Evolutionary conservation across 1,284 basidiomycete genomes (phyloP).

Genomic region (Omphalotus olearius): DNA sequence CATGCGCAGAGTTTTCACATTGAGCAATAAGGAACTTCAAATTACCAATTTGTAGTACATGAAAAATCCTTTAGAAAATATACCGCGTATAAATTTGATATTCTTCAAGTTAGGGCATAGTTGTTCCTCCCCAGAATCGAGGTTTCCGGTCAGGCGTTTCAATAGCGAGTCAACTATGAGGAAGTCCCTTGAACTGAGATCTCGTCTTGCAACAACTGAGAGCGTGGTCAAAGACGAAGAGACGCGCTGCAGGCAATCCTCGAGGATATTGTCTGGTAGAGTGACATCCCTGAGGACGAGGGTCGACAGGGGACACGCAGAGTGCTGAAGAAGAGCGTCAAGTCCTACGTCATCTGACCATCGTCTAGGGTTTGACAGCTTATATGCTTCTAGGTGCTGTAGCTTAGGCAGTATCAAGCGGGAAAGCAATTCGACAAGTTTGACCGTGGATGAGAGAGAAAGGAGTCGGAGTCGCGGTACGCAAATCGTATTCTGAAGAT

Average conservation of each 20-base stretch:
- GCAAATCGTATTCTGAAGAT: not conserved
- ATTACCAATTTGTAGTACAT: too few species aligned
- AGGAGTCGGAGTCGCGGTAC: not conserved
- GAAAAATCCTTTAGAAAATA: conserved; percentile 5
- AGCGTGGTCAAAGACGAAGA: conserved; percentile 1
- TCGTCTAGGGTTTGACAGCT: not conserved
- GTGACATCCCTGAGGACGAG: not conserved
- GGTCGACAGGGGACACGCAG: conserved; percentile 1
- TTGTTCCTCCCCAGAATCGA: not conserved
- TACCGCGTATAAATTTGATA: not conserved
- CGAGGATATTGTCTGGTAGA: not conserved
- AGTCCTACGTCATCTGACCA: conserved; percentile 5
- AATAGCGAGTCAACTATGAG: not conserved
- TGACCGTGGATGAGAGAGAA: not conserved
- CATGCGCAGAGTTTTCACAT: too few species aligned
- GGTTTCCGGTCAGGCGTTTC: not conserved
- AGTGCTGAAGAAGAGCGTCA: not conserved
- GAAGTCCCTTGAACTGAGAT: not conserved
- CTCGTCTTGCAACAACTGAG: not conserved
- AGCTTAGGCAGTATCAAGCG: conserved; percentile 2
- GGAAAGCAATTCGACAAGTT: conserved; percentile 1
- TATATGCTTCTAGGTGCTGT: conserved; percentile 2
- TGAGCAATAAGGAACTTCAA: too few species aligned
- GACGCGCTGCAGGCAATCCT: not conserved
- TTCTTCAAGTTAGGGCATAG: conserved; percentile 8